Base-by-base conservation (phyloP, 2,329 filamentous ascomycete genomes). In the Fusarium sp. region DNA sequence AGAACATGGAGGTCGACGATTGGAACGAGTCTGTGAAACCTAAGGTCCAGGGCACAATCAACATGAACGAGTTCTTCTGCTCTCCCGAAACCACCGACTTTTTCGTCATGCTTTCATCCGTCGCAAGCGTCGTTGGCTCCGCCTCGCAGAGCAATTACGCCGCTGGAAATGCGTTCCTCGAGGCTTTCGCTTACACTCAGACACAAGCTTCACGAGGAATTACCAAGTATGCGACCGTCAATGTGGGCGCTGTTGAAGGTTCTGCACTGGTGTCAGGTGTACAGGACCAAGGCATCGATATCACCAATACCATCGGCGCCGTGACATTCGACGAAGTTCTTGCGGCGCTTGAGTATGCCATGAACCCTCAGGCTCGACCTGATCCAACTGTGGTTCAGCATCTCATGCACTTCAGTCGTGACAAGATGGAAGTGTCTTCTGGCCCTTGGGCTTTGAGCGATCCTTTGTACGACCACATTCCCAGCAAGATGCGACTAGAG, bases 381-480 rank as follows among this genome's bases (percentile, higher is more conserved):
- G 54, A 57, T 10, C 54, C 18, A 2, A 16, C 25, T 9, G 25
- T 41, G 2, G 54, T 57, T 12, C 45, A 57, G 20, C 54, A 49
- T 41, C 25, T 57, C 13, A 57, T 57, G 45, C 54, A 57, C 20
- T 57, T 57, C 54, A 57, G 30, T 7, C 54, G 54, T n/a, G 54
- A 49, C 24, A 41, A 40, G 13, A 30, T 57, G 54, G 54, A 49
- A 16, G 54, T 11, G 7, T 48, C 34, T 14, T 57, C 32, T 18
- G 54, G 54, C 10, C 54, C 54, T 3, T 57, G n/a, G 54, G 54
- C 54, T 2, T 12, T 57, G 32, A 47, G 32, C 20, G 54, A 57
- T 25, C 54, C 54, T 29, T 6, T 57, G 25, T 57, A 48, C 16
- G 54, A 57, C 32, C 54, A 57, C 7, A 41, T 57, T 13, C 45